Percentiles rank a stretch among this genome's conserved stretches.
Conservation (phyloP, 495 filamentous ascomycete species). For the Alectoria sarmentosa region DNA sequence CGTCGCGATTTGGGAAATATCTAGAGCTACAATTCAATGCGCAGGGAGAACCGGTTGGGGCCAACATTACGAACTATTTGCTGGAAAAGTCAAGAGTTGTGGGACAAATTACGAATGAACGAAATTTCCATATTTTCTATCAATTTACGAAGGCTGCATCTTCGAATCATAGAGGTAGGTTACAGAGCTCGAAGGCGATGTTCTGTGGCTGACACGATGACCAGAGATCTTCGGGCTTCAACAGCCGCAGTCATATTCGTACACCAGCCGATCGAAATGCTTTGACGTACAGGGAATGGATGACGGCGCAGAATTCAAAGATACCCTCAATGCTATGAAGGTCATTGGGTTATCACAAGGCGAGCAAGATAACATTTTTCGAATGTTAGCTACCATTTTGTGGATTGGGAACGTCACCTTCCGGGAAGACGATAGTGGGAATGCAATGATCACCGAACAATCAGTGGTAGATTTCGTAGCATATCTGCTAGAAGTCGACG, state of each 20-base stretch:
- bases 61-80: constrained; percentile 97
- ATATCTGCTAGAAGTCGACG: constrained; percentile 85
- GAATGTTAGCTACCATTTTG: constrained; percentile 85
- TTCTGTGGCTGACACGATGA: constrained; percentile 18
- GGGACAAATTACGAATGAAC: constrained; percentile 89
- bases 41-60: constrained; percentile 88
- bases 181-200: background rate
- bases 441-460: constrained; percentile 76
- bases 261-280: constrained; percentile 91
- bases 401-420: constrained; percentile 96
- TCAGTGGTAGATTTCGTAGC: constrained; percentile 91
- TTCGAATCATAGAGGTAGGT: constrained; percentile 64
- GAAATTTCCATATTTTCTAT: constrained; percentile 99
- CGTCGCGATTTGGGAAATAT: constrained; percentile 96
- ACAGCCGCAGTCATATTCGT: constrained; percentile 87
- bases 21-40: constrained; percentile 94
- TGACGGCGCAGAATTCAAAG: constrained; percentile 81
- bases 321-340: constrained; percentile 90
- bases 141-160: constrained; percentile 95
- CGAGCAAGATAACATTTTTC: constrained; percentile 96
- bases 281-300: constrained; percentile 90
- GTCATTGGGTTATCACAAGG: constrained; percentile 80
- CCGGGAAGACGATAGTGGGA: constrained; percentile 77
- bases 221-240: constrained; percentile 75
- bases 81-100: constrained; percentile 95